These are phyloP conservation scores for Smallanthus sonchifolius DNA, from an alignment of 129 eudicot species.

Conservation along the genomic window DNA sequence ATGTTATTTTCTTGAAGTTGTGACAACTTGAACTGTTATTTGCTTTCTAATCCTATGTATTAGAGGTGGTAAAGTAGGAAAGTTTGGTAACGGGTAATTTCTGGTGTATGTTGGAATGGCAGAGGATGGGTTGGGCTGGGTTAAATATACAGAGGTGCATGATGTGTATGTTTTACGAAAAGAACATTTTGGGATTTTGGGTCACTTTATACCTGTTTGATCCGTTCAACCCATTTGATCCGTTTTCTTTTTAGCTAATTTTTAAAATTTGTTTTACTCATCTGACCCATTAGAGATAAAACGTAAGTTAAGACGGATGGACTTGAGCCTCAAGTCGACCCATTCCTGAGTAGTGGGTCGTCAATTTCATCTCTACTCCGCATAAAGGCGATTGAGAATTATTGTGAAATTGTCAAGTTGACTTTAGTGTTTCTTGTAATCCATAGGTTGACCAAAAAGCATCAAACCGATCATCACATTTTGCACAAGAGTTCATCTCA, in stretches of 20 bases:
- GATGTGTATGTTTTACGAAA: not conserved
- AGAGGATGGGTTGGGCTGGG: not conserved
- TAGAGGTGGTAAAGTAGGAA: not conserved
- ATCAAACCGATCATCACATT: constrained; percentile 63
- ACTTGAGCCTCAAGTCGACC: not conserved
- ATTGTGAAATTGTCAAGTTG: not conserved
- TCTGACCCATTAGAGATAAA: not conserved
- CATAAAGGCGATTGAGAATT: not conserved
- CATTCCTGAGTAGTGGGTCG: not conserved
- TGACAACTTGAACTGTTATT: not conserved
- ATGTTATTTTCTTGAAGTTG: not conserved
- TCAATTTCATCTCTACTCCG: not conserved
- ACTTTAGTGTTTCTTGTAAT: constrained; percentile 12
- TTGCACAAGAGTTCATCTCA: constrained; percentile 76
- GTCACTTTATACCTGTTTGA: not conserved
- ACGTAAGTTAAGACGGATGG: not conserved
- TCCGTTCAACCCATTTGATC: not conserved
- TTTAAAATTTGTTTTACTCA: not conserved
- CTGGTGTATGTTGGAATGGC: not conserved
- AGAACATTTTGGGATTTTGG: not conserved
- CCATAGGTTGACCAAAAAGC: constrained; percentile 64
- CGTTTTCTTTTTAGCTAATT: not conserved
- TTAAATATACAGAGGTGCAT: not conserved
- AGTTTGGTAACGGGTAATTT: not conserved
- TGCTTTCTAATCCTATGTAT: not conserved